Base-by-base conservation (phyloP, 148 eudicot genomes). In the Fagopyrum tataricum region DNA sequence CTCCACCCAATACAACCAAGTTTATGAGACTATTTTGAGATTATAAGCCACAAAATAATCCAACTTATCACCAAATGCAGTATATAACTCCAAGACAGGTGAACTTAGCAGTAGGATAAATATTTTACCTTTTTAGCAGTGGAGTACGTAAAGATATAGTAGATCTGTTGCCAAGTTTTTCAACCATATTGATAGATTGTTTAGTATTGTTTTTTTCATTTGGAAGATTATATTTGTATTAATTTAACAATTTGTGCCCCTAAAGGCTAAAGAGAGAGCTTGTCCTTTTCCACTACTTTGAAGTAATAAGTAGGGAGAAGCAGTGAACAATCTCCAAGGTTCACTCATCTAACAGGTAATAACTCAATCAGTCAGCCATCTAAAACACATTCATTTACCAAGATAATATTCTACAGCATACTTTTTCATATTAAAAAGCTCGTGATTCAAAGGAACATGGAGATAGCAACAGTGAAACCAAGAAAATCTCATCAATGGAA, bases 121-220 rank as follows among this genome's bases (percentile, higher is more conserved):
- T n/a, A n/a, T n/a, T n/a, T n/a, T n/a, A n/a, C n/a, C n/a, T n/a
- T 56, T 8, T 8, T 21, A 23, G 31, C 26, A 17, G n/a, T 61
- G 67, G 26, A 61, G 11, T n/a, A n/a, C n/a, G n/a, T 61, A 7
- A 61, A 61, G 26, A 39, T 24, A 37, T 24, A 59, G 23, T 15
- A 59, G 66, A 39, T 23, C 67, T 64, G 69, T 64, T 64, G 37
- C 69, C 42, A 39, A 64, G 18, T 39, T 39, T 31, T 61, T 61
- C 40, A 61, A 13, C 67, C 31, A 31, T 64, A n/a, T 64, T 37
- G 69, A 64, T 64, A 59, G 39, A 21, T 4, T 26, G 11, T 61
- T 61, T 61, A 31, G 67, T 61, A 12, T 61, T 64, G 69, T 13
- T 14, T 37, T 21, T 15, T 39, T 37, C 69, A 64, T 64, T 64